Base-by-base conservation (phyloP, 2,329 filamentous ascomycete genomes). In the Nothomitra cinnamomea region DNA sequence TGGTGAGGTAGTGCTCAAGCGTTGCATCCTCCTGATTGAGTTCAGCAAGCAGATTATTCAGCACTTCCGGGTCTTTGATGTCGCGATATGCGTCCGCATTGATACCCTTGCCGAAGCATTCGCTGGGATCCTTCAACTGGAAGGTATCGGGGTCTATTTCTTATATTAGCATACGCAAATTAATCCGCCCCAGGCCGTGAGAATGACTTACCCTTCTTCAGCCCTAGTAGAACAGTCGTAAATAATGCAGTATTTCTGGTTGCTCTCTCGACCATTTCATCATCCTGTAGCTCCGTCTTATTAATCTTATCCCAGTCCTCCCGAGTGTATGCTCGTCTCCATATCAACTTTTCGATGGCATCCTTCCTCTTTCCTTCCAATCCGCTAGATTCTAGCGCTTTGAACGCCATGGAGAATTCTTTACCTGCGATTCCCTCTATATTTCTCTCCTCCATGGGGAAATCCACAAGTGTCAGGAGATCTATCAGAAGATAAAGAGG, bases 291-390 rank as follows among this genome's bases (percentile, higher is more conserved):
- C 49, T 82, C 79, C 0, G 85, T 90, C 59, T 86, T 80, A 62
- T 92, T 90, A 63, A 94, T 77, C 55, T 71, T 73, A 24, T 76
- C 71, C 92, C 92, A 98, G 63, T 95, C 79, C 64, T 95, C 89
- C 51, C 82, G 79, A 59, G 90, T 76, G 61, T 85, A 85, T 57
- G 87, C 83, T 53, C 92, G 80, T 63, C 92, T 83, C 92, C 92
- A 98, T 57, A 96, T 85, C n/a, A 80, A 66, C 56, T 71, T 72
- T 51, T 78, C 68, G 36, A 75, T 63, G 32, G 72, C 69, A 24
- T 82, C 74, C 57, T 75, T 74, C 47, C 77, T 73, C n/a, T 77
- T 74, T 66, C 72, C 60, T 73, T 75, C 58, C 70, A 78, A 62
- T 70, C 75, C 66, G 70, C 74, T 61, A 69, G 77, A 53, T 56